phyloP scores from a whole-genome alignment of 2,329 filamentous ascomycete genomes.

The Sarocladiaceae sp. region DNA sequence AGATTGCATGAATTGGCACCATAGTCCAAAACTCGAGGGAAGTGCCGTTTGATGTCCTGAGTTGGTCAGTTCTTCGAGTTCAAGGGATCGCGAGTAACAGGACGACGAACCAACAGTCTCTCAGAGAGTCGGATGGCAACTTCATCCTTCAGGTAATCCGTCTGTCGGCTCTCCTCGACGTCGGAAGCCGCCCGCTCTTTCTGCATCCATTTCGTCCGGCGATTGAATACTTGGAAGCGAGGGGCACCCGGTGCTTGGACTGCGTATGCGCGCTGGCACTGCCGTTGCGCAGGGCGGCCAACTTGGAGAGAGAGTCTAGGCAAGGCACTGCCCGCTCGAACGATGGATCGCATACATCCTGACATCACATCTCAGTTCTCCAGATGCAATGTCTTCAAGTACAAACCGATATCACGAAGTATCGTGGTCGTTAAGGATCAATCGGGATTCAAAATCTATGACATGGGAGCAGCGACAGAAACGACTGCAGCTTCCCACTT shows the following conservation, averaged over 20 bases:
- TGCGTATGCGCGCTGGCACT: constrained; percentile 56
- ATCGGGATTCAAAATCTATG: neutral
- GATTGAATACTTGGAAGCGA: constrained; percentile 86
- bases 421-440: too few relatives aligned
- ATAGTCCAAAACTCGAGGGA: constrained; percentile 79
- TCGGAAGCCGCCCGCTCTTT: constrained; percentile 77
- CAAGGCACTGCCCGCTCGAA: constrained; percentile 20
- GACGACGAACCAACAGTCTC: constrained; percentile 65
- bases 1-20: constrained; percentile 96
- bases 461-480: neutral
- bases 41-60: constrained; percentile 86
- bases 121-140: constrained; percentile 80
- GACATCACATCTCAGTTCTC: constrained; percentile 23
- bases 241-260: constrained; percentile 71
- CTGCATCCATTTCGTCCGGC: constrained; percentile 79
- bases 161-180: constrained; percentile 64
- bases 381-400: too few relatives aligned
- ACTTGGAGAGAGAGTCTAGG: constrained; percentile 15
- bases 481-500: neutral
- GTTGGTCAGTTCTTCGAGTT: neutral
- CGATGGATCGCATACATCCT: constrained; percentile 19
- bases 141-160: constrained; percentile 92
- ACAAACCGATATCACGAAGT: too few relatives aligned
- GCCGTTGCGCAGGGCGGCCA: constrained; percentile 10
- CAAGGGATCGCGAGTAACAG: constrained; percentile 2